These are phyloP conservation scores for Bonia amplexicaulis DNA, from an alignment of 176 grass and related monocot species.

Conservation along the genomic window DNA sequence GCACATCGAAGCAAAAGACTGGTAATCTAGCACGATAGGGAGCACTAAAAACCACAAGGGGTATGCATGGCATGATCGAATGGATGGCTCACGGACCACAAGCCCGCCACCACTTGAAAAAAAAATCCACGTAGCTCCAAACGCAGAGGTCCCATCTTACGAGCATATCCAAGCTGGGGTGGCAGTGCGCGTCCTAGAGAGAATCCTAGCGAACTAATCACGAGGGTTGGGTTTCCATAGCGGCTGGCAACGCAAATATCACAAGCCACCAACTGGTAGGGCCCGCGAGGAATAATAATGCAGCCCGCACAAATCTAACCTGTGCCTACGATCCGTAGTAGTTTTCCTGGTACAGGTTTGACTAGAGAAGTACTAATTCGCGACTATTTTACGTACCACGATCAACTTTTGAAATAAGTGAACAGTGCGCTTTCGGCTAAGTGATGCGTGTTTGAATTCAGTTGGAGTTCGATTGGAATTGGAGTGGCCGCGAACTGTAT, in stretches of 20 bases:
- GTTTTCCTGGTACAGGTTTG: not conserved
- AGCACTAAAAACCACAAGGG: not conserved
- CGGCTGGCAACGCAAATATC: constrained; percentile 9
- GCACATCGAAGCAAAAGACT: not conserved
- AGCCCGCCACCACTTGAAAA: not conserved
- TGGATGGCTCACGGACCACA: constrained; percentile 31
- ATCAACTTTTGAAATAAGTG: not conserved
- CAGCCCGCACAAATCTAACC: constrained; percentile 1
- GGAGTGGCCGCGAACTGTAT: no score
- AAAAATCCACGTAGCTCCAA: constrained; percentile 30
- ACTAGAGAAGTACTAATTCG: not conserved
- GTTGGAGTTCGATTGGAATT: not conserved
- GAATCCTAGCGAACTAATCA: constrained; percentile 17
- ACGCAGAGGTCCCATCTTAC: not conserved
- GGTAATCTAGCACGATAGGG: not conserved
- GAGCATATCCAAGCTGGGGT: constrained; percentile 31
- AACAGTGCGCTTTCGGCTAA: not conserved
- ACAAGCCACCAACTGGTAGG: constrained; percentile 24
- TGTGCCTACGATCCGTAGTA: not conserved
- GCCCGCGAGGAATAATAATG: constrained; percentile 1
- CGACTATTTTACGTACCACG: not conserved
- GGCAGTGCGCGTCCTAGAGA: not conserved
- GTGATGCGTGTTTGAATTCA: not conserved
- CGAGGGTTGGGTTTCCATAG: not conserved
- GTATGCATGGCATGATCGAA: not conserved